phyloP scores from a whole-genome alignment of 2,329 filamentous ascomycete genomes.

The Paracoccidioides lutzii region DNA sequence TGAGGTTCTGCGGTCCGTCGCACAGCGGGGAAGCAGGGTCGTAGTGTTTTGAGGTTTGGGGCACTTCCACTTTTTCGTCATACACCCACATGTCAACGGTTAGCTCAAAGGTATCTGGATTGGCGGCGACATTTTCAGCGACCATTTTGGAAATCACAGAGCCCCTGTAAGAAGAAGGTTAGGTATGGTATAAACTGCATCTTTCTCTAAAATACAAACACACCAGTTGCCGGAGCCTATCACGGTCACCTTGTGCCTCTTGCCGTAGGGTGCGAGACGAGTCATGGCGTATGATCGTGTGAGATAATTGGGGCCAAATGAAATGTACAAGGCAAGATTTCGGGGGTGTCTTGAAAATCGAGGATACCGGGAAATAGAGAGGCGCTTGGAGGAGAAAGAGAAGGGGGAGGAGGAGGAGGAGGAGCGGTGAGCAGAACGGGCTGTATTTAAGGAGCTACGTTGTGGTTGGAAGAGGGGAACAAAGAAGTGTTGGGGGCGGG shows the following conservation, averaged over 20 bases:
- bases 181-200: slow-evolving; percentile 1
- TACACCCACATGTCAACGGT: slow-evolving; percentile 98
- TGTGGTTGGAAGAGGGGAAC: neutral
- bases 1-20: slow-evolving; percentile 70
- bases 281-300: slow-evolving; percentile 28
- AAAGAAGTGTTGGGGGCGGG: neutral
- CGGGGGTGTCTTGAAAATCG: neutral
- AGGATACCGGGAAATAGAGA: no score
- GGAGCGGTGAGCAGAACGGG: neutral
- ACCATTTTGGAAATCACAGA: slow-evolving; percentile 96
- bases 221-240: slow-evolving; percentile 96
- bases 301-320: neutral
- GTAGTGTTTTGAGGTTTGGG: slow-evolving; percentile 61
- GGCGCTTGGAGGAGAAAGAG: neutral
- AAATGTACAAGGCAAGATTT: neutral
- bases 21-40: slow-evolving; percentile 44
- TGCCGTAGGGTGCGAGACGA: slow-evolving; percentile 40
- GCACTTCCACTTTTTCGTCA: slow-evolving; percentile 73
- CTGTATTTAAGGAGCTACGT: neutral
- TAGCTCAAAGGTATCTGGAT: slow-evolving; percentile 71
- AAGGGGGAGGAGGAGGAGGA: neutral
- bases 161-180: slow-evolving; percentile 48
- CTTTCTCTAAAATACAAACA: slow-evolving; percentile 11
- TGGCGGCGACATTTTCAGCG: slow-evolving; percentile 72
- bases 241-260: slow-evolving; percentile 85